These are phyloP conservation scores for Liriodendron chinense DNA, from an alignment of 164 flowering plant genomes.

Conservation along the genomic window DNA sequence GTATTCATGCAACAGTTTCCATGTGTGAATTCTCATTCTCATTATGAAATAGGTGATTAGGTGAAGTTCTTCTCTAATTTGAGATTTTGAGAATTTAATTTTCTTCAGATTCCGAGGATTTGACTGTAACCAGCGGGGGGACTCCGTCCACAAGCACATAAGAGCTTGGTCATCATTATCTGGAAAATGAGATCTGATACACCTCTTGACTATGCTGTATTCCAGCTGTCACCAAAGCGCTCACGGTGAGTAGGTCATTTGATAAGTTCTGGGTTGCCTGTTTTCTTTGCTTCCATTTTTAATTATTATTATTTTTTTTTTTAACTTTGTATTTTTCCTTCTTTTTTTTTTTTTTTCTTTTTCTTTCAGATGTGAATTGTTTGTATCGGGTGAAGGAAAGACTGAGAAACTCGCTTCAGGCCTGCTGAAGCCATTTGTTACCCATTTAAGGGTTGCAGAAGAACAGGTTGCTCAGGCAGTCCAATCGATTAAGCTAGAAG, in stretches of 20 bases:
- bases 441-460: conserved; percentile 81
- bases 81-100: neutral
- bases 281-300: neutral
- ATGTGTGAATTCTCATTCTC: neutral
- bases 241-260: conserved; percentile 49
- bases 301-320: neutral
- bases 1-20: neutral
- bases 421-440: conserved; percentile 72
- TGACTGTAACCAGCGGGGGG: neutral
- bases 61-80: neutral
- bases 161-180: neutral
- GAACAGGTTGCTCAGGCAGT: conserved; percentile 66
- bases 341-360: neutral
- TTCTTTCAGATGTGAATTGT: conserved; percentile 73
- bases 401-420: conserved; percentile 96
- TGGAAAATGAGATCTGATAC: conserved; percentile 39
- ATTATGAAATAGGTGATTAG: neutral
- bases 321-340: too few species aligned
- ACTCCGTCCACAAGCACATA: neutral
- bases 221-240: conserved; percentile 75
- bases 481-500: conserved; percentile 78
- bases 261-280: neutral
- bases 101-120: neutral
- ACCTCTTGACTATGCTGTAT: conserved; percentile 70
- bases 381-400: conserved; percentile 68